These are phyloP conservation scores for Neocallimastix lanati DNA, from an alignment of 192 early-diverging fungal genomes.

Conservation along the genomic window DNA sequence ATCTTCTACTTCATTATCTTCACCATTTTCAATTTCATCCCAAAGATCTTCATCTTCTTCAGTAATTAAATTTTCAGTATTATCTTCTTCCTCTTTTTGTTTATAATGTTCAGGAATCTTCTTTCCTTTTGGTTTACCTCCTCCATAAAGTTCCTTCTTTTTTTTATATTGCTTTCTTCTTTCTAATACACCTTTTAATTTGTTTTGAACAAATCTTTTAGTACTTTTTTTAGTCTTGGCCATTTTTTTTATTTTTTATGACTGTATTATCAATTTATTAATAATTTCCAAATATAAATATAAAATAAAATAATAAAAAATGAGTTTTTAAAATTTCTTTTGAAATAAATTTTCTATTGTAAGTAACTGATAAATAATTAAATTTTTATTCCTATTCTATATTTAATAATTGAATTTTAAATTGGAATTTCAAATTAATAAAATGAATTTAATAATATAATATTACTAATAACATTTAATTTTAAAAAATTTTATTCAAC, in stretches of 20 bases:
- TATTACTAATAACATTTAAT: too few relatives aligned
- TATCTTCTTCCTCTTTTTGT: slow-evolving; percentile 15
- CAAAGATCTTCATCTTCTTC: slow-evolving; percentile 6
- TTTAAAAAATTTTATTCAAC: too few relatives aligned
- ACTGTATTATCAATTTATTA: too few relatives aligned
- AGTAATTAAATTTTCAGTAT: slow-evolving; percentile 7
- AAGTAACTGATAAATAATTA: too few relatives aligned
- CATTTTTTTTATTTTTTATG: not conserved
- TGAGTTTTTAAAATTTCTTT: too few relatives aligned
- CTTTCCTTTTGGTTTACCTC: not conserved
- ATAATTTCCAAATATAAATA: too few relatives aligned
- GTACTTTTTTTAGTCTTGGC: not conserved
- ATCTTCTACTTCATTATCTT: slow-evolving; percentile 16
- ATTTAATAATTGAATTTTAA: too few relatives aligned
- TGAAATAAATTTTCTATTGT: too few relatives aligned
- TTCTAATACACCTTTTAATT: not conserved
- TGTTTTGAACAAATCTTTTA: not conserved
- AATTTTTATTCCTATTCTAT: too few relatives aligned
- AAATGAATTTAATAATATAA: too few relatives aligned
- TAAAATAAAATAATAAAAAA: too few relatives aligned
- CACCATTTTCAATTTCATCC: slow-evolving; percentile 9
- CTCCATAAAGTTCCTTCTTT: not conserved
- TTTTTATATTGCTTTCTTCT: not conserved
- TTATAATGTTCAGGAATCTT: slow-evolving; percentile 1
- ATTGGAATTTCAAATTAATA: too few relatives aligned